A percentile compares a stretch with the other conserved stretches of the same genome.
phyloP scores from a whole-genome alignment of 768 basidiomycete genomes.

The Podaxis sp. region DNA sequence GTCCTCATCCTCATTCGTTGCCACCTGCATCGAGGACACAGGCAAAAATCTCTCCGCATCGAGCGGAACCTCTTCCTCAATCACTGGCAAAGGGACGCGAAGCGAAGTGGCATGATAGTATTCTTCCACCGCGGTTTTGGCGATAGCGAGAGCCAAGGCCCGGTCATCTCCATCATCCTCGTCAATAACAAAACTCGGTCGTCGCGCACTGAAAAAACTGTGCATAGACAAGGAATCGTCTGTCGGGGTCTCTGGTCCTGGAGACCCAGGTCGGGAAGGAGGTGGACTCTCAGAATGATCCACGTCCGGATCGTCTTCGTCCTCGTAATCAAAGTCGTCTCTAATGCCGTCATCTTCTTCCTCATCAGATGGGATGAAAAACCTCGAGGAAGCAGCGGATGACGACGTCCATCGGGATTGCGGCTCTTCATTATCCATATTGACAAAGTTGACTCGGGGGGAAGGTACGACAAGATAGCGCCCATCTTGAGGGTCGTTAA shows the following conservation, averaged over 20 bases:
- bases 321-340: conserved; percentile 20
- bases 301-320: conserved; percentile 14
- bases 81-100: conserved; percentile 13
- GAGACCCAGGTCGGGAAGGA: conserved; percentile 18
- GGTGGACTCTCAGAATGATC: conserved; percentile 14
- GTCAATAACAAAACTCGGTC: conserved; percentile 8
- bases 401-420: background rate
- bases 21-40: background rate
- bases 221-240: conserved; percentile 13
- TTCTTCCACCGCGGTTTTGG: conserved; percentile 13
- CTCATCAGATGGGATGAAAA: conserved; percentile 15
- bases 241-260: conserved; percentile 24
- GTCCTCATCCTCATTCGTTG: conserved; percentile 29
- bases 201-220: conserved; percentile 9
- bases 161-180: conserved; percentile 23
- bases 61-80: conserved; percentile 13
- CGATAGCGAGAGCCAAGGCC: conserved; percentile 15
- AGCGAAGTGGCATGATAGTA: conserved; percentile 9
- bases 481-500: conserved; percentile 38
- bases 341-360: conserved; percentile 16
- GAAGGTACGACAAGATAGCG: conserved; percentile 32
- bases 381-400: conserved; percentile 7
- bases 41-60: conserved; percentile 9
- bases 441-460: conserved; percentile 26
- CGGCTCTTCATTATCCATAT: conserved; percentile 13